These are phyloP conservation scores for Fermentozyma sake DNA, from an alignment of 1,139 yeast species.

Conservation along the genomic window DNA sequence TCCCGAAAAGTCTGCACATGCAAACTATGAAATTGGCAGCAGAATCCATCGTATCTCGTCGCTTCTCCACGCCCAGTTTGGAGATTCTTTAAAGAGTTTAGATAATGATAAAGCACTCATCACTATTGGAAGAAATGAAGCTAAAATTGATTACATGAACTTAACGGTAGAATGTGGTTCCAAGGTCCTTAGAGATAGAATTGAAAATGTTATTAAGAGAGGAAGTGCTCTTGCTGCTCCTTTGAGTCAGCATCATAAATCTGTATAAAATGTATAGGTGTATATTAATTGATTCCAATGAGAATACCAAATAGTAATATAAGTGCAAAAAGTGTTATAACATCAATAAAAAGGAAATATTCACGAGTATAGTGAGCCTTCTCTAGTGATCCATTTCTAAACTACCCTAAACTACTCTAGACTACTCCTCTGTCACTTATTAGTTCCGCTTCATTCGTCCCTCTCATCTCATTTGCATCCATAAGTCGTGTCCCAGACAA, in stretches of 20 bases:
- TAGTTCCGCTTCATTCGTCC: too few relatives aligned
- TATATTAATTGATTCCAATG: background rate
- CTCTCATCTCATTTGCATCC: too few relatives aligned
- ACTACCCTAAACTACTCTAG: too few relatives aligned
- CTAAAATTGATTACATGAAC: conserved; percentile 59
- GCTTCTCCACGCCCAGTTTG: conserved; percentile 80
- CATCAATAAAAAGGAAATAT: too few relatives aligned
- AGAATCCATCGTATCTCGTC: conserved; percentile 61
- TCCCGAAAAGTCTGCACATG: conserved; percentile 23
- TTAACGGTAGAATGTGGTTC: conserved; percentile 74
- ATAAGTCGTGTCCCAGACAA: too few relatives aligned
- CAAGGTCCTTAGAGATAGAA: conserved; percentile 73
- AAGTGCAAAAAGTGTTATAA: background rate
- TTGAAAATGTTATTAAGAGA: conserved; percentile 73
- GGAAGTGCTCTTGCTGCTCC: conserved; percentile 86
- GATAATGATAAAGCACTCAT: conserved; percentile 48
- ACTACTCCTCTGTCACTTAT: too few relatives aligned
- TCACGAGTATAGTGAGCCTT: too few relatives aligned
- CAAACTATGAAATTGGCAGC: conserved; percentile 39
- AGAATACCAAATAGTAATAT: background rate
- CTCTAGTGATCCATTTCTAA: too few relatives aligned
- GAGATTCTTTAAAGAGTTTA: conserved; percentile 56
- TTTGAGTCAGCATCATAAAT: conserved; percentile 34
- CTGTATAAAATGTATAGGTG: background rate
- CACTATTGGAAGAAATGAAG: conserved; percentile 69